Percentiles rank a stretch among this genome's conserved stretches.
Conservation (phyloP, 164 flowering plant genomes). For the Aristolochia contorta region DNA sequence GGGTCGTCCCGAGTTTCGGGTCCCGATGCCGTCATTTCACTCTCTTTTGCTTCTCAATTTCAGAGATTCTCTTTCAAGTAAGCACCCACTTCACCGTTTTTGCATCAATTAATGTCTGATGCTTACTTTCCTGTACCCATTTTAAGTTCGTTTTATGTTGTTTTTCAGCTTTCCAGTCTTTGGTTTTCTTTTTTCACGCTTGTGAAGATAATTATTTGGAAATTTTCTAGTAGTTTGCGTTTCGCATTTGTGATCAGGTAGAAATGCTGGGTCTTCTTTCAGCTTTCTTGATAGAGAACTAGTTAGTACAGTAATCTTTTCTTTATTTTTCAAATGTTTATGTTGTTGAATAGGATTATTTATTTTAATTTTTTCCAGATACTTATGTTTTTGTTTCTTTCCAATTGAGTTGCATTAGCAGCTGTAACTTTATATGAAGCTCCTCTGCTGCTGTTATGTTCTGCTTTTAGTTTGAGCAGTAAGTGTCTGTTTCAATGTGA, state of each 20-base stretch:
- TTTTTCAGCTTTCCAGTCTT: background rate
- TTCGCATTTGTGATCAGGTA: too few species aligned
- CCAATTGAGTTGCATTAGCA: background rate
- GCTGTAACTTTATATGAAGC: background rate
- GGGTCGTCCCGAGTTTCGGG: background rate
- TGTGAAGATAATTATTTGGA: background rate
- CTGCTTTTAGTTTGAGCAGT: background rate
- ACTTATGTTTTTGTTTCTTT: background rate
- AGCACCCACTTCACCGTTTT: background rate
- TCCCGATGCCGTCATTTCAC: slow-evolving; percentile 13
- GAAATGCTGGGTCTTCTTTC: too few species aligned
- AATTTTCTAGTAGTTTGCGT: background rate
- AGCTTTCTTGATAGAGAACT: background rate
- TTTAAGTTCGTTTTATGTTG: background rate
- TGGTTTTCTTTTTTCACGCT: background rate
- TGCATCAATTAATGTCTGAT: background rate
- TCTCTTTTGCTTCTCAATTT: slow-evolving; percentile 33
- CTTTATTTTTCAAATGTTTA: background rate
- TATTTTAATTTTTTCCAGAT: background rate
- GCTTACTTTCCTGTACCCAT: background rate
- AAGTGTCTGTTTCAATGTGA: background rate
- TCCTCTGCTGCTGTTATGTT: background rate
- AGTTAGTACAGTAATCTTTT: background rate
- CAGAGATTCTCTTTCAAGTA: slow-evolving; percentile 28
- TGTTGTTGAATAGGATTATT: too few species aligned